phyloP scores from a whole-genome alignment of 129 eudicot species.

The Apium graveolens region DNA sequence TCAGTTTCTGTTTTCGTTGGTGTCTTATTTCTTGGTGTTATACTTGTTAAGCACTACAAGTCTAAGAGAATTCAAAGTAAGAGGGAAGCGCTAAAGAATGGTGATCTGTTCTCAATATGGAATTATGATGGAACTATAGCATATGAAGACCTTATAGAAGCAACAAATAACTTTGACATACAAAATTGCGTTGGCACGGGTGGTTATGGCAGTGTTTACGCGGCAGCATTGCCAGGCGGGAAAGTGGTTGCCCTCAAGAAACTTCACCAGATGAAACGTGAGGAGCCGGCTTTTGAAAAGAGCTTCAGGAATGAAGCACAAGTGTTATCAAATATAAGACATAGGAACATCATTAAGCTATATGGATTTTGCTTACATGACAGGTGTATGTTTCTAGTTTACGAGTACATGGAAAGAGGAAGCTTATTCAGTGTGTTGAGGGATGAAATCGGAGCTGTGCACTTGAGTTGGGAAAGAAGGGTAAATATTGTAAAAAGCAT shows the following conservation, averaged over 20 bases:
- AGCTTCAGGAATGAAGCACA: slow-evolving; percentile 1
- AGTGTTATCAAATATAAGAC: slow-evolving; percentile 1
- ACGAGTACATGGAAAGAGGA: slow-evolving; percentile 1
- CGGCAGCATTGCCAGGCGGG: slow-evolving; percentile 5
- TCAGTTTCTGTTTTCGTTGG: neutral
- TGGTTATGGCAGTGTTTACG: slow-evolving; percentile 5
- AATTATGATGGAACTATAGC: slow-evolving; percentile 8
- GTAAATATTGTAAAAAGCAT: neutral
- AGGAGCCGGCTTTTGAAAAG: neutral
- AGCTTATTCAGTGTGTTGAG: neutral
- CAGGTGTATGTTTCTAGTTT: neutral
- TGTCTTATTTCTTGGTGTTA: neutral
- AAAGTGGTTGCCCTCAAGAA: slow-evolving; percentile 8
- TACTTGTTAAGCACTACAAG: neutral
- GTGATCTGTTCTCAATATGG: slow-evolving; percentile 10
- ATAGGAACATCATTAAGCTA: slow-evolving; percentile 1
- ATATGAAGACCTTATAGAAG: neutral
- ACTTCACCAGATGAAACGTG: neutral
- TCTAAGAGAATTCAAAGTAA: neutral
- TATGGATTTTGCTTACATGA: slow-evolving; percentile 2
- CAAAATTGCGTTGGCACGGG: neutral
- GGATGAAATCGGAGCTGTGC: neutral
- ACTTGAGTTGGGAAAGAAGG: neutral
- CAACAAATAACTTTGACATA: slow-evolving; percentile 6
- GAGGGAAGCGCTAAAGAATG: neutral